Evolutionary conservation across 2,329 filamentous ascomycete genomes (phyloP).

Genomic region (Exophiala bonariae): DNA sequence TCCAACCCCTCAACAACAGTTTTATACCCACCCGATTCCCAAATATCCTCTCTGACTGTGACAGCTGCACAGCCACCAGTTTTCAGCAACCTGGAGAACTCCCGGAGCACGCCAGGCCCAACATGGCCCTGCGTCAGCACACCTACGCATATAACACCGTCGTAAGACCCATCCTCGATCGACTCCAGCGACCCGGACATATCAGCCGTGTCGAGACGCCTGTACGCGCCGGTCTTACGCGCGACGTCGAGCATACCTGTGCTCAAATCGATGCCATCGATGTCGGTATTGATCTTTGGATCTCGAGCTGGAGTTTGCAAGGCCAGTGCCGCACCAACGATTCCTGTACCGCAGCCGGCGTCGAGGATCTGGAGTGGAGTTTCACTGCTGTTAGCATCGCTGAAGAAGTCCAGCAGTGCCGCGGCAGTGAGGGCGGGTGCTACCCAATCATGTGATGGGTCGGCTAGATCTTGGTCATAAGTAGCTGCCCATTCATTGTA

Average conservation of each 20-base stretch:
- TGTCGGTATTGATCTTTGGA: too few species aligned
- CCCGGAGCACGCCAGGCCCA: constrained; percentile 50
- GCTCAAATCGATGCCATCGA: constrained; percentile 56
- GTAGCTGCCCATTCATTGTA: constrained; percentile 49
- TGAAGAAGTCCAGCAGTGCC: constrained; percentile 24
- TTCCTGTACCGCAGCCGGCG: constrained; percentile 58
- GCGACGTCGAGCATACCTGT: constrained; percentile 57
- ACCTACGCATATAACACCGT: constrained; percentile 54
- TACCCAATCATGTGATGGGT: constrained; percentile 38
- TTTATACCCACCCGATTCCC: constrained; percentile 50
- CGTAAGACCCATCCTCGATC: constrained; percentile 43
- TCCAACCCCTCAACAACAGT: constrained; percentile 42
- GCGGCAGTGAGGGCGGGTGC: constrained; percentile 42
- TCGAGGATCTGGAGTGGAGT: constrained; percentile 47
- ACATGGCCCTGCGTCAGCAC: constrained; percentile 59
- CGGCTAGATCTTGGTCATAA: constrained; percentile 44
- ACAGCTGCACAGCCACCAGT: constrained; percentile 50
- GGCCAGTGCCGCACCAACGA: constrained; percentile 51
- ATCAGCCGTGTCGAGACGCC: constrained; percentile 46
- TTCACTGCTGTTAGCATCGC: constrained; percentile 1
- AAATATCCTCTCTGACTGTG: constrained; percentile 53
- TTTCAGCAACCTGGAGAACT: constrained; percentile 50
- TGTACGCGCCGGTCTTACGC: constrained; percentile 49
- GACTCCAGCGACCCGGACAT: constrained; percentile 46
- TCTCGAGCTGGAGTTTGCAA: constrained; percentile 42